Conservation (phyloP, 2,329 filamentous ascomycete species). For the Cercospora zeina region DNA sequence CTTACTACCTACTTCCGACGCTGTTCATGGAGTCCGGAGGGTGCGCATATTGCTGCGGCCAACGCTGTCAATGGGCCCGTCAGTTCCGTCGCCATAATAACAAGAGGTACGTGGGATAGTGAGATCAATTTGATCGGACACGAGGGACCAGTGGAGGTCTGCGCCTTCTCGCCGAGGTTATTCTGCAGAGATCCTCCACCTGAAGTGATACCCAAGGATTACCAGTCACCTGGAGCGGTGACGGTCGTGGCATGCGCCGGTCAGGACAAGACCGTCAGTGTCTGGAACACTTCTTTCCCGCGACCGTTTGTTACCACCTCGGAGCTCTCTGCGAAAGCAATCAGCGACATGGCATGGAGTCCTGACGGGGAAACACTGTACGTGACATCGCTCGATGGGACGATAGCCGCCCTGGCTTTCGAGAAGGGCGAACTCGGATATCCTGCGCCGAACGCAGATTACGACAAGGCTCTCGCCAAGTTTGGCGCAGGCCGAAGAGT, state of each 20-base stretch:
- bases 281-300: constrained; percentile 97
- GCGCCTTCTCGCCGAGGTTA: constrained; percentile 89
- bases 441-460: constrained; percentile 81
- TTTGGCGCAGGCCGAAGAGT: constrained; percentile 87
- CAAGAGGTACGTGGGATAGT: constrained; percentile 87
- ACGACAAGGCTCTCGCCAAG: constrained; percentile 88
- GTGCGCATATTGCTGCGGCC: constrained; percentile 92
- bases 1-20: constrained; percentile 95
- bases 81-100: constrained; percentile 93
- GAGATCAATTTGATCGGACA: constrained; percentile 98
- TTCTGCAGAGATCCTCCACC: constrained; percentile 71
- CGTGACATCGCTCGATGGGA: constrained; percentile 83
- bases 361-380: constrained; percentile 87
- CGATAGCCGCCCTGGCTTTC: constrained; percentile 79
- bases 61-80: constrained; percentile 98
- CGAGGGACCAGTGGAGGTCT: constrained; percentile 94
- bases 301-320: constrained; percentile 86
- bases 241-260: constrained; percentile 96
- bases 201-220: constrained; percentile 50
- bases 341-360: constrained; percentile 91
- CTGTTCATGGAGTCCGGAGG: constrained; percentile 97
- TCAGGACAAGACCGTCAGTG: constrained; percentile 91
- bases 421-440: constrained; percentile 86
- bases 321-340: constrained; percentile 84
- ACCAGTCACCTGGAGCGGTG: constrained; percentile 57